Conservation (phyloP, 2,329 filamentous ascomycete genomes). For the Lasiodiplodia citricola region DNA sequence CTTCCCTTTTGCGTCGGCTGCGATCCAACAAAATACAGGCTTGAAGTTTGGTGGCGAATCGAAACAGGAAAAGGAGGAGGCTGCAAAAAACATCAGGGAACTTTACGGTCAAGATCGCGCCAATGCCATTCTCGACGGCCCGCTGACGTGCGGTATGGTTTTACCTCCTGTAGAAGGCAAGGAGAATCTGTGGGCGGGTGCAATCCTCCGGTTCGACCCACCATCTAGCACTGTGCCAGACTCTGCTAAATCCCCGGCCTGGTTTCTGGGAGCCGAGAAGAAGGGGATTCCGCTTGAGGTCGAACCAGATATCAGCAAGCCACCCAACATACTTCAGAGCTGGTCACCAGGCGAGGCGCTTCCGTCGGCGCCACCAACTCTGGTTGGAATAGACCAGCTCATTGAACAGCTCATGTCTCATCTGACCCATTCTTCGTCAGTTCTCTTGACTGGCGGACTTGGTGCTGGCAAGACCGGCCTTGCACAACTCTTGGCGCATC, state of each 20-base stretch:
- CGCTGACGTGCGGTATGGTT: conserved; percentile 86
- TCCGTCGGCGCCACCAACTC: conserved; percentile 57
- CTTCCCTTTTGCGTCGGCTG: conserved; percentile 73
- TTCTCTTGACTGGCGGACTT: conserved; percentile 85
- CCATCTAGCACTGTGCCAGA: conserved; percentile 48
- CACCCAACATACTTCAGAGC: conserved; percentile 37
- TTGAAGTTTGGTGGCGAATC: conserved; percentile 89
- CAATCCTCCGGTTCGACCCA: conserved; percentile 79
- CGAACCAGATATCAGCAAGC: conserved; percentile 69
- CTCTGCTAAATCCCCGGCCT: conserved; percentile 60
- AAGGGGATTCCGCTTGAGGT: conserved; percentile 73
- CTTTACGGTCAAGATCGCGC: conserved; percentile 67
- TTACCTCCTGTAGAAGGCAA: conserved; percentile 65
- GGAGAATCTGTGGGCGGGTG: conserved; percentile 76
- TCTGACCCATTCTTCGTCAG: conserved; percentile 83
- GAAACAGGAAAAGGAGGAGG: conserved; percentile 80
- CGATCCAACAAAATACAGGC: conserved; percentile 64
- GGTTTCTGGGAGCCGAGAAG: conserved; percentile 79
- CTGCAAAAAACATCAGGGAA: conserved; percentile 71
- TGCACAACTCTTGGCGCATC: conserved; percentile 75
- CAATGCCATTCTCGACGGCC: conserved; percentile 73
- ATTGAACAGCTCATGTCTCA: conserved; percentile 76
- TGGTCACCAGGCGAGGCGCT: conserved; percentile 63
- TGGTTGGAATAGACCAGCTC: conserved; percentile 85
- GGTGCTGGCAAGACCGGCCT: conserved; percentile 90